Conservation (phyloP, 177 flowering plant genomes). For the Vitis hybrid region DNA sequence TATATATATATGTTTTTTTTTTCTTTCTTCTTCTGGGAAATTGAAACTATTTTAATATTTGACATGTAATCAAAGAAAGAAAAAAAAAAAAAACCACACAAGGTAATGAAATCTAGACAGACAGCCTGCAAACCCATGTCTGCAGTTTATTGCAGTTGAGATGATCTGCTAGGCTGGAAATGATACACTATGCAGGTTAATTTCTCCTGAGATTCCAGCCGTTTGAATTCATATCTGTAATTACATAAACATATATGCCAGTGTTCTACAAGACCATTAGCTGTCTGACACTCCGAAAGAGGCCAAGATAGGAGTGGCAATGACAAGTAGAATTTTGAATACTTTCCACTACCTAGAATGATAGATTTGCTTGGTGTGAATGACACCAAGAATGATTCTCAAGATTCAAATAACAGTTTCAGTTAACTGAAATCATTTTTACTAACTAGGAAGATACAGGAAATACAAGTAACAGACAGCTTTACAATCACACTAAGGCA, state of each 20-base stretch:
- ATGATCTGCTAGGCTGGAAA: neutral
- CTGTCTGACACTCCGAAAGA: neutral
- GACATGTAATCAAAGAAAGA: neutral
- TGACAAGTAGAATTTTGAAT: neutral
- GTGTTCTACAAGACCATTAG: neutral
- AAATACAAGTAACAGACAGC: constrained; percentile 12
- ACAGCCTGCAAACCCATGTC: neutral
- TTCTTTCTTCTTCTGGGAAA: too few relatives aligned
- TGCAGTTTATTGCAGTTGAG: neutral
- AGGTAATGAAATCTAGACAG: neutral
- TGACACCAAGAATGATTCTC: neutral
- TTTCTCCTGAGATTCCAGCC: neutral
- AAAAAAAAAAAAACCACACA: neutral
- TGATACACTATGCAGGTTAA: too few relatives aligned
- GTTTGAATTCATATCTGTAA: neutral
- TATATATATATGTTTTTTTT: neutral
- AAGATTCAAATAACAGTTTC: neutral
- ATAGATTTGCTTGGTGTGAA: neutral
- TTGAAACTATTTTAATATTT: neutral
- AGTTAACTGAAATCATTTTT: constrained; percentile 1
- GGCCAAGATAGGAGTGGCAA: neutral
- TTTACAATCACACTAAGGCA: constrained; percentile 16
- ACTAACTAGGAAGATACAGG: neutral
- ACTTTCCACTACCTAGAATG: neutral
- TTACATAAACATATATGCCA: neutral